A percentile compares a stretch with the other conserved stretches of the same genome.
Evolutionary conservation across 2,329 filamentous ascomycete genomes (phyloP).

Genomic region (Monosporascus sp.): DNA sequence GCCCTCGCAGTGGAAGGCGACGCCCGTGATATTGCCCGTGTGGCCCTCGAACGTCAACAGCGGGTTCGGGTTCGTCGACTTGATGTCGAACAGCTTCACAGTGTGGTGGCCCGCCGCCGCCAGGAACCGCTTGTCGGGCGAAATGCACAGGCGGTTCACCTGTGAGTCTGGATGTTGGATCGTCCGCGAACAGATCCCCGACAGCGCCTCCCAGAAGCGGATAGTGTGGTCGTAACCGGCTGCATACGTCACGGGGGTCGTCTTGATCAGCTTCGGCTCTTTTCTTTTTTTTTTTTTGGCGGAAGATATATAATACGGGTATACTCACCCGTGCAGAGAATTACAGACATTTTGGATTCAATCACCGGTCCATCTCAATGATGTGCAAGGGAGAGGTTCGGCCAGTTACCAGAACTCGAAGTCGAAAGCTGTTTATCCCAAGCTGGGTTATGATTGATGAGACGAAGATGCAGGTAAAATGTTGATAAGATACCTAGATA

Average conservation of each 20-base stretch:
- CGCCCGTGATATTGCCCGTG: conserved; percentile 90
- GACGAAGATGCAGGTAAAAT: no score
- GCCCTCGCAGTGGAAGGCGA: conserved; percentile 96
- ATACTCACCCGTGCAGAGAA: conserved; percentile 55
- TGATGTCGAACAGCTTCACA: conserved; percentile 98
- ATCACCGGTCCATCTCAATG: neutral
- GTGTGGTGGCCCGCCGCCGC: conserved; percentile 76
- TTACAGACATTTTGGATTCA: conserved; percentile 49
- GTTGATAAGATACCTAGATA: neutral
- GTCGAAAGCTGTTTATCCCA: no score
- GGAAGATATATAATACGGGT: neutral
- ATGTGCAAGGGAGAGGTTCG: no score
- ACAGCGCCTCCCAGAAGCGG: conserved; percentile 94
- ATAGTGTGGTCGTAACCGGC: conserved; percentile 62
- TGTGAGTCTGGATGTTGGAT: conserved; percentile 98
- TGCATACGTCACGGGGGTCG: conserved; percentile 19
- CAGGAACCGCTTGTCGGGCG: conserved; percentile 93
- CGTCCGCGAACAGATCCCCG: conserved; percentile 94
- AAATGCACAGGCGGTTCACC: conserved; percentile 97
- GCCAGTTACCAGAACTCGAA: neutral
- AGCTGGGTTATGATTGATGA: no score
- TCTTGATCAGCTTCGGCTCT: no score
- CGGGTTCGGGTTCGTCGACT: conserved; percentile 93
- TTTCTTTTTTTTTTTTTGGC: no score
- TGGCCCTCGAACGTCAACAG: conserved; percentile 94